Percentiles rank a stretch among this genome's conserved stretches.
Evolutionary conservation across 1,284 basidiomycete genomes (phyloP).

Genomic region (Ganoderma leucocontextum): DNA sequence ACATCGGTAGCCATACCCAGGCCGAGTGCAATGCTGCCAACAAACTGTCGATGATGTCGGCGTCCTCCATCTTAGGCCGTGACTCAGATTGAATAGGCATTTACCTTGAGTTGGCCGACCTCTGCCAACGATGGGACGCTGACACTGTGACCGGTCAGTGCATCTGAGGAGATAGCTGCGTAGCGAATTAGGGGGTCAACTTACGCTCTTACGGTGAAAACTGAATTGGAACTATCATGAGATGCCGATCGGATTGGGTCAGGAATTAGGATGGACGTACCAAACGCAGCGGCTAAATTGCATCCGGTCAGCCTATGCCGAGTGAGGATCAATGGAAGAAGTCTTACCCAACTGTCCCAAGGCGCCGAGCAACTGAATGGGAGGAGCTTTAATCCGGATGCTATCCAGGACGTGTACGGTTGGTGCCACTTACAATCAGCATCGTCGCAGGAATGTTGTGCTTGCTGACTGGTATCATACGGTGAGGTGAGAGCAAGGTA

Average conservation of each 20-base stretch:
- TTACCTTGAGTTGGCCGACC: slow-evolving; percentile 28
- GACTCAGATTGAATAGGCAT: not conserved
- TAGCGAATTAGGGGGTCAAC: slow-evolving; percentile 4
- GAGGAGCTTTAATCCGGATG: not conserved
- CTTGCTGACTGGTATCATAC: slow-evolving; percentile 58
- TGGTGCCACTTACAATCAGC: slow-evolving; percentile 56
- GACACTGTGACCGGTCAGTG: slow-evolving; percentile 16
- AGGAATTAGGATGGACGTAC: slow-evolving; percentile 16
- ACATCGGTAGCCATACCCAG: slow-evolving; percentile 57
- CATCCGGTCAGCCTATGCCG: not conserved
- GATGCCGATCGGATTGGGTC: not conserved
- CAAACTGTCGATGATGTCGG: slow-evolving; percentile 38
- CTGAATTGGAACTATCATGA: slow-evolving; percentile 12
- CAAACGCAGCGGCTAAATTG: slow-evolving; percentile 27
- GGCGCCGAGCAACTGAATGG: slow-evolving; percentile 29
- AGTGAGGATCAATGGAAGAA: not conserved
- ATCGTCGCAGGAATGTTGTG: slow-evolving; percentile 63
- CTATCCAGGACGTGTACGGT: not conserved
- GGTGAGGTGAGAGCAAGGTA: slow-evolving; percentile 4
- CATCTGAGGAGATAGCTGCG: not conserved
- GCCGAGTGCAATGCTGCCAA: slow-evolving; percentile 54
- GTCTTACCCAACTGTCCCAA: slow-evolving; percentile 28
- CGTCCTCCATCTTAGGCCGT: not conserved
- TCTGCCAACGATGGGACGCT: slow-evolving; percentile 21
- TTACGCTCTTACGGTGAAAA: slow-evolving; percentile 31